Percentiles rank a stretch among this genome's conserved stretches.
These are phyloP conservation scores for Echinochloa phyllopogon DNA, from an alignment of 176 grass and related monocot species.

Conservation along the genomic window DNA sequence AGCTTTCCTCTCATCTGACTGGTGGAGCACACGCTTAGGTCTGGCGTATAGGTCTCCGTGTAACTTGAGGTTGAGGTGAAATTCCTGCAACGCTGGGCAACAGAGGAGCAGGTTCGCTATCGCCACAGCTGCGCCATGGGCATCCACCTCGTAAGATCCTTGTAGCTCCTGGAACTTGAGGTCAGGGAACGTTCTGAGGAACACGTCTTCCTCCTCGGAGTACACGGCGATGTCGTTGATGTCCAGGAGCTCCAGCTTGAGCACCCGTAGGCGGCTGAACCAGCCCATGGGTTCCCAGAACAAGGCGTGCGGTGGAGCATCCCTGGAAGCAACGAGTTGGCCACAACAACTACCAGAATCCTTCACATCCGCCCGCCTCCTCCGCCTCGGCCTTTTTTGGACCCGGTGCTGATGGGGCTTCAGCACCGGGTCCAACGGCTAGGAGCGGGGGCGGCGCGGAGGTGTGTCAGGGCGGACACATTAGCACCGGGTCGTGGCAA, in stretches of 20 bases:
- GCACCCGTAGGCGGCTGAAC: not conserved
- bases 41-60: too few relatives aligned
- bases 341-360: too few relatives aligned
- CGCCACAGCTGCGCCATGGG: not conserved
- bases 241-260: not conserved
- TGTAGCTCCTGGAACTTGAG: not conserved
- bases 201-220: not conserved
- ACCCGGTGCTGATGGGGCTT: too few relatives aligned
- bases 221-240: not conserved
- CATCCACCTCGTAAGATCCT: not conserved
- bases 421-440: too few relatives aligned
- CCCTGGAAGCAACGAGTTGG: too few relatives aligned
- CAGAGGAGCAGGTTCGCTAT: not conserved
- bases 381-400: too few relatives aligned
- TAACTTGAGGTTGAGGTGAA: not conserved
- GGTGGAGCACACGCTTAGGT: not conserved
- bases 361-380: too few relatives aligned
- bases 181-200: not conserved
- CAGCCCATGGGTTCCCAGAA: not conserved
- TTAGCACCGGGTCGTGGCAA: too few relatives aligned
- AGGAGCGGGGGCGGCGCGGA: too few relatives aligned
- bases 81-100: conserved; percentile 9
- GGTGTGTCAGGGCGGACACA: too few relatives aligned
- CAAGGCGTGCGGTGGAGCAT: not conserved
- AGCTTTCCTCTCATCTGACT: not conserved